These are phyloP conservation scores for Discostella pseudostelligera DNA, from an alignment of 108 stramenopile genomes.

Conservation along the genomic window DNA sequence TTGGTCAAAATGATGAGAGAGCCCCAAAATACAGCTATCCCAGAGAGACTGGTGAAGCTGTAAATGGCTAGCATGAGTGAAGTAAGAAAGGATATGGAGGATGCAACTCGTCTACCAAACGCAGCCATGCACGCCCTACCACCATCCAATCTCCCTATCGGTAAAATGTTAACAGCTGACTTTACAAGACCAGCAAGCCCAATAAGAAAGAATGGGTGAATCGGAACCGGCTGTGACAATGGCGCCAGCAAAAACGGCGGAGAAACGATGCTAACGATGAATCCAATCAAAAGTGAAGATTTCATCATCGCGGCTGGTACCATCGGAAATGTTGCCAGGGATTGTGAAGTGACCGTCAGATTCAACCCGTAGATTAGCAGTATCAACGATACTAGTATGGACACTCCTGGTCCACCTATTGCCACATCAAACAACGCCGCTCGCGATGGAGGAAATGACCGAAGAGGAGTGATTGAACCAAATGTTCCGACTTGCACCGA, in stretches of 20 bases:
- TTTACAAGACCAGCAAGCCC: slow-evolving; percentile 82
- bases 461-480: slow-evolving; percentile 66
- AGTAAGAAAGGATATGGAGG: slow-evolving; percentile 43
- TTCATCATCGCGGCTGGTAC: slow-evolving; percentile 63
- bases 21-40: slow-evolving; percentile 54
- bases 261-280: slow-evolving; percentile 51
- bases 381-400: slow-evolving; percentile 34
- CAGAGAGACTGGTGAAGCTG: slow-evolving; percentile 35
- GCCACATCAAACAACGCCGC: slow-evolving; percentile 43
- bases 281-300: slow-evolving; percentile 67
- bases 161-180: slow-evolving; percentile 85
- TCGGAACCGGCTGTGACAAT: slow-evolving; percentile 72
- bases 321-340: slow-evolving; percentile 54
- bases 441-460: slow-evolving; percentile 68
- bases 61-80: slow-evolving; percentile 48
- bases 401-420: slow-evolving; percentile 34
- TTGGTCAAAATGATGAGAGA: slow-evolving; percentile 58
- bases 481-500: slow-evolving; percentile 60
- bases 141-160: slow-evolving; percentile 89
- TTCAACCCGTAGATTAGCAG: slow-evolving; percentile 34
- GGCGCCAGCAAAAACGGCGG: slow-evolving; percentile 71
- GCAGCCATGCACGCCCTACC: slow-evolving; percentile 73
- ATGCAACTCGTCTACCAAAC: slow-evolving; percentile 57
- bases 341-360: slow-evolving; percentile 26
- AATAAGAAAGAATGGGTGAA: slow-evolving; percentile 83